Evolutionary conservation across 2,329 filamentous ascomycete species (phyloP), one percentile per base, ranked within the genome.

Genomic region (Clonostachys sp.): DNA sequence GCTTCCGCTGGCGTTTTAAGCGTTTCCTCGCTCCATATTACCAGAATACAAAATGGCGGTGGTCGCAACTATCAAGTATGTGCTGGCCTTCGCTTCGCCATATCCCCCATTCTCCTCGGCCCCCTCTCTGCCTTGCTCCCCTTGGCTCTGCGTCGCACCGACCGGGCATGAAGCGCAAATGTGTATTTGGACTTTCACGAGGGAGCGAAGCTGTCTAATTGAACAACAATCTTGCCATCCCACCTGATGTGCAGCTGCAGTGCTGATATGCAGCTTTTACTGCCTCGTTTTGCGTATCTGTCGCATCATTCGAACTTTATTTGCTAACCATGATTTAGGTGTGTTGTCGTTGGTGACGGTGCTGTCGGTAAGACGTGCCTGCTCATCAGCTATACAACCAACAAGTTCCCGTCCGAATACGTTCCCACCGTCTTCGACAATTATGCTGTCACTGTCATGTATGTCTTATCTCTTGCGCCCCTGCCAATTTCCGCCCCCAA

Each of bases 401-500:
- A 99, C 81, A 97, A 97, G 64, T 99, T 99, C 71, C 94, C 94
- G 35, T 96, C 91, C 62, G 94, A 99, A 91, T 99, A 99, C 71
- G 94, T 99, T 50, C 94, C 94, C 45, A 99, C 94, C 33, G 94
- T 99, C 55, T 99, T 99, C 71, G 94, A 99, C 72, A 99, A 99
- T 75, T 99, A 99, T 81, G 94, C 94, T 49, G 94, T 99, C 67
- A 99, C 94, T 57, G 94, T 99, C 58, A 99, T 99, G 94, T 96
- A 80, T 12, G 47, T 45, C 40, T 30, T 30, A 30, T 30, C 24
- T 30, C 24, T 30, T 30, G 24, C 24, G 24, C 24, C 24, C 24
- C 24, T 30, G 9, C 10, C 24, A 30, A 30, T 30, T 30, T 30
- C 24, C 24, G 24, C 24, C 24, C 24, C 24, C 24, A 30, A 30